These are phyloP conservation scores for Roridomyces roridus DNA, from an alignment of 768 basidiomycete genomes.

Conservation along the genomic window DNA sequence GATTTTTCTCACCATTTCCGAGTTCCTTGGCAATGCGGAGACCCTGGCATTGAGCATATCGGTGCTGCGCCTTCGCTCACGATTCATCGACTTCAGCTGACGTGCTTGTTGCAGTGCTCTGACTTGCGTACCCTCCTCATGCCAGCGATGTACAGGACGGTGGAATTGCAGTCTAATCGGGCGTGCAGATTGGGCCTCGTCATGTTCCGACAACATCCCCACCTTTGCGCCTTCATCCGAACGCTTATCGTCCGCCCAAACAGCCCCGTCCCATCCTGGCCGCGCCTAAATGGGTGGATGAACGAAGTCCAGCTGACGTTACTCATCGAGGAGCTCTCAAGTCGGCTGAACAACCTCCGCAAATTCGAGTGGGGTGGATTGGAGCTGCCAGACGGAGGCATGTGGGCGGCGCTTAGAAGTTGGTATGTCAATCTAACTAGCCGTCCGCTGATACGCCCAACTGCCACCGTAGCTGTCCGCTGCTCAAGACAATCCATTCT, in stretches of 20 bases:
- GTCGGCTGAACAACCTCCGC: neutral
- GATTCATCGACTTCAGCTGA: neutral
- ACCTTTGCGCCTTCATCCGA: slow-evolving; percentile 2
- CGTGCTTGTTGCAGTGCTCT: slow-evolving; percentile 6
- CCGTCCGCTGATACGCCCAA: neutral
- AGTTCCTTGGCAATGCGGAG: neutral
- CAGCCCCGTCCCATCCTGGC: neutral
- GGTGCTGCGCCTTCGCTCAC: neutral
- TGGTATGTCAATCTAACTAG: neutral
- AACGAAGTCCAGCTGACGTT: neutral
- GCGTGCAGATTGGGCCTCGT: slow-evolving; percentile 7
- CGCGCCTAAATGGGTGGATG: neutral
- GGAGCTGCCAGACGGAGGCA: neutral
- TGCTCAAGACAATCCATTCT: neutral
- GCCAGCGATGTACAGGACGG: slow-evolving; percentile 4
- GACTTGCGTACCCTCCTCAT: neutral
- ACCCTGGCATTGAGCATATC: neutral
- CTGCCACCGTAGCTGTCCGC: slow-evolving; percentile 18
- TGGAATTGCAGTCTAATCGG: neutral
- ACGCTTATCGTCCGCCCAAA: slow-evolving; percentile 7
- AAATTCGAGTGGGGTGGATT: slow-evolving; percentile 19
- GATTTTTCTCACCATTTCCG: neutral
- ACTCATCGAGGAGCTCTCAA: neutral
- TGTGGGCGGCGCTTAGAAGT: slow-evolving; percentile 6
- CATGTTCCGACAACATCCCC: neutral